Evolutionary conservation across 345 rosid species (phyloP).

Genomic region (Syzygium oleosum): DNA sequence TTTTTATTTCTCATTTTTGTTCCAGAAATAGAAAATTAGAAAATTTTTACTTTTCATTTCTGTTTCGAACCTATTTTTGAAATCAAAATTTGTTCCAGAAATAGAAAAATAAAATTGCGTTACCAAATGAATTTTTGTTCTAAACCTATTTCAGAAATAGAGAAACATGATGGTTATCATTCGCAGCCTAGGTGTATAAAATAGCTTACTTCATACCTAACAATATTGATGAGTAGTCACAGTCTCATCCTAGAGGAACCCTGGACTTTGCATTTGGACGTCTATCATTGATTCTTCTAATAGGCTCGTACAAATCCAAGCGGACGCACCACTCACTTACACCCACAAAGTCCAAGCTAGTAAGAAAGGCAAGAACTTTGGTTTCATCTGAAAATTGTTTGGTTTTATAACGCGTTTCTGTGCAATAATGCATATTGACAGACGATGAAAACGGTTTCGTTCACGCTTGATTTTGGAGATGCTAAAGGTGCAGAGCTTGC

Average conservation of each 20-base stretch:
- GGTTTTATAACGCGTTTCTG: neutral
- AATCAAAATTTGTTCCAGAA: too few relatives aligned
- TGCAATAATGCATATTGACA: neutral
- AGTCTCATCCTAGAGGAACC: neutral
- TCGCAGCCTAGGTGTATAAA: neutral
- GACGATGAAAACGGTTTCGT: neutral
- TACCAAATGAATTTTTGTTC: too few relatives aligned
- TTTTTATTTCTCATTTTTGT: too few relatives aligned
- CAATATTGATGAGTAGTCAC: neutral
- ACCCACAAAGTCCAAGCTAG: neutral
- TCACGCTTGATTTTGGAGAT: neutral
- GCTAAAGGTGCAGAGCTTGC: neutral
- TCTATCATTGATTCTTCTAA: neutral
- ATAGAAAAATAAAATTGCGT: too few relatives aligned
- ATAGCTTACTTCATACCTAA: neutral
- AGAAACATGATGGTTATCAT: too few relatives aligned
- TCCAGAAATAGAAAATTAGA: too few relatives aligned
- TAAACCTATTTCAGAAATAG: too few relatives aligned
- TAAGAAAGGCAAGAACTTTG: neutral
- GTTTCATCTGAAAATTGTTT: neutral
- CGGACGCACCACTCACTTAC: neutral
- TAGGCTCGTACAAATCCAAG: neutral
- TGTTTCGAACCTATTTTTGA: too few relatives aligned
- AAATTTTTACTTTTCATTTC: too few relatives aligned
- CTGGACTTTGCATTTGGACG: neutral